Base-by-base conservation (phyloP, 2,329 filamentous ascomycete species). In the Leptographium flavum region DNA sequence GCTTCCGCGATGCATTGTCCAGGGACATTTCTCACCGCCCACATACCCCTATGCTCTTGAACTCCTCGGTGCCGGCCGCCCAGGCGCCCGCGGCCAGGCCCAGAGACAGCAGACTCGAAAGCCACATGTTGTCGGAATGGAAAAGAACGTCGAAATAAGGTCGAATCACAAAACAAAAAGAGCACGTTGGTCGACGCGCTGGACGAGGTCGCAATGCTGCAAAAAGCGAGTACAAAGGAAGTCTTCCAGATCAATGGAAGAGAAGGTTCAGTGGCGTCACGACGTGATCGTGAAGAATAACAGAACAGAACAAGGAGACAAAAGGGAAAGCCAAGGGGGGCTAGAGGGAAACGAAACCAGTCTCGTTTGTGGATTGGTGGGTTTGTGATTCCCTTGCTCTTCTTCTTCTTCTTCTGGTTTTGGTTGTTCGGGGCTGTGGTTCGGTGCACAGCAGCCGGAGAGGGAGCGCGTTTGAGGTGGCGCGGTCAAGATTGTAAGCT, bases 11-110 rank as follows among this genome's bases (percentile, higher is more conserved):
- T 31, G 25, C 39, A 42, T n/a, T n/a, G n/a, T n/a, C n/a, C n/a
- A n/a, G n/a, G n/a, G n/a, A n/a, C n/a, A n/a, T n/a, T n/a, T n/a
- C n/a, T n/a, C n/a, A n/a, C n/a, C n/a, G n/a, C n/a, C n/a, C 27
- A 51, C 52, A 43, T 48, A 45, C 45, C 17, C 28, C 40, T 54
- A 73, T 71, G 60, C 68, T 71, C 63, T 70, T 71, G 53, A 71
- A 60, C 33, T 61, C 58, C 14, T 56, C 60, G 43, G 63, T 60
- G 8, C 66, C 76, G 13, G 68, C 65, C 47, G 63, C 68, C 60
- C 70, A 70, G 49, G 73, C 65, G 50, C 67, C 60, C 46, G 68
- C 66, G 56, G 68, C 68, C 55, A 72, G 61, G 58, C 70, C 63
- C 57, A 66, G 60, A 53, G 67, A 64, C 53, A 68, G 64, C 56